Base-by-base conservation (phyloP, 1,139 yeast genomes). In the Diutina catenulata region DNA sequence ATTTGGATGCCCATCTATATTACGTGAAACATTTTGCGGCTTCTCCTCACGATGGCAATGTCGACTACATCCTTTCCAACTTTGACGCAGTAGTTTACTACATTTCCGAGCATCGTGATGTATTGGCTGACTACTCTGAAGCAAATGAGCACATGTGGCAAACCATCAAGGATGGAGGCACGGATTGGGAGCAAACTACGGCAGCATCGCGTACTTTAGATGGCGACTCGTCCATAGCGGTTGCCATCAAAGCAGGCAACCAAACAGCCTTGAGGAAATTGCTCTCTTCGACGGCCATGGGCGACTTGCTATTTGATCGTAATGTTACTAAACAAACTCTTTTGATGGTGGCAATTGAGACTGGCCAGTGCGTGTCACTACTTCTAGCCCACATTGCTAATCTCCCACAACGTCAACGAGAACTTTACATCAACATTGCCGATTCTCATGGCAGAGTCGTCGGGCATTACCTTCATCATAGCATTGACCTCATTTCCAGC, bases 1-100 rank as follows among this genome's bases (percentile, higher is more conserved):
- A 77, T 48, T 51, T 84, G 16, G 80, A 74, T 47, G 71, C 76
- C 2, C 91, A 82, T 47, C 50, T 87, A 7, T 67, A 62, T 38
- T 84, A 83, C 50, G 65, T 86, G 37, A 74, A 75, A 43, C 61
- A 69, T 38, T 84, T 81, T 51, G 70, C 78, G 40, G 51, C 62
- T 0, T 41, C 43, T 3, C 59, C 57, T 37, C 43, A 43, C 36
- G 24, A 51, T 1, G 45, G 51, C 20, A 41, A 32, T 7, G 46
- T 70, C 57, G 62, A 53, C 45, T 67, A 64, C 42, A 65, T 66
- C 21, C 47, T 87, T 24, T 80, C 94, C 39, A 84, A 94, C 9
- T 61, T 87, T 36, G 95, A 87, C 49, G 95, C 91, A 0, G 94
- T 86, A 0, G 50, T 86, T 6, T 74, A 61, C 42, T 93, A 81